phyloP scores from a whole-genome alignment of 73 alveolate genomes.

The Uronychia setigera region DNA sequence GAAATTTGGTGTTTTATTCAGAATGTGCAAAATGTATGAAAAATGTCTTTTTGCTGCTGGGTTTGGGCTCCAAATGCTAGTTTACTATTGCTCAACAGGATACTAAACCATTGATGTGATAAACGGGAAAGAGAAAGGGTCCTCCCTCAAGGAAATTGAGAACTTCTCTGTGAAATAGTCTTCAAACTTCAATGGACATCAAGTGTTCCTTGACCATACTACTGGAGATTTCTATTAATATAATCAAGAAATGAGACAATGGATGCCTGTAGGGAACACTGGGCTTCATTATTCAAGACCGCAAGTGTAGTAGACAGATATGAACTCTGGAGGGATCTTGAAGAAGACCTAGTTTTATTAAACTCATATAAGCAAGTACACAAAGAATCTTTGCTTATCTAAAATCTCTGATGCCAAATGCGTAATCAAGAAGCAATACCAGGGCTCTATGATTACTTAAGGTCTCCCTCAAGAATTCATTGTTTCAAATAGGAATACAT shows the following conservation, averaged over 20 bases:
- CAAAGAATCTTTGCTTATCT: conserved; percentile 22
- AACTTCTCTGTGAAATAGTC: conserved; percentile 47
- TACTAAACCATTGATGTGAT: conserved; percentile 65
- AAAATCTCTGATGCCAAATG: conserved; percentile 70
- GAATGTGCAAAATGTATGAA: conserved; percentile 85
- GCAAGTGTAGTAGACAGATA: not conserved
- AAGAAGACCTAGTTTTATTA: conserved; percentile 13
- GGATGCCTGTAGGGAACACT: conserved; percentile 93
- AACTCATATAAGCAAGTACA: conserved; percentile 22
- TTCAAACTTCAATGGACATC: conserved; percentile 51
- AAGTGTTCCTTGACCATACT: conserved; percentile 87
- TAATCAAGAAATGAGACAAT: conserved; percentile 69
- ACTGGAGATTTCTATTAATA: conserved; percentile 94
- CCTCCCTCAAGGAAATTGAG: conserved; percentile 65
- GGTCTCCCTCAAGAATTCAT: conserved; percentile 84
- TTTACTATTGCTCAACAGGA: conserved; percentile 83
- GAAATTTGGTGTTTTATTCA: conserved; percentile 67
- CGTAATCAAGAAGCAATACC: conserved; percentile 68
- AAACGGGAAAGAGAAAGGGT: conserved; percentile 86
- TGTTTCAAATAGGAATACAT: conserved; percentile 76
- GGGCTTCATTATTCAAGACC: conserved; percentile 90
- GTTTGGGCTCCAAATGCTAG: conserved; percentile 84
- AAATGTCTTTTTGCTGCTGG: conserved; percentile 85
- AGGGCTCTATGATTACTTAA: conserved; percentile 67
- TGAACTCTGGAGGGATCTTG: not conserved